Percentiles rank a stretch among this genome's conserved stretches.
Evolutionary conservation across 129 eudicot species (phyloP).

Genomic region (Escallonia rubra): DNA sequence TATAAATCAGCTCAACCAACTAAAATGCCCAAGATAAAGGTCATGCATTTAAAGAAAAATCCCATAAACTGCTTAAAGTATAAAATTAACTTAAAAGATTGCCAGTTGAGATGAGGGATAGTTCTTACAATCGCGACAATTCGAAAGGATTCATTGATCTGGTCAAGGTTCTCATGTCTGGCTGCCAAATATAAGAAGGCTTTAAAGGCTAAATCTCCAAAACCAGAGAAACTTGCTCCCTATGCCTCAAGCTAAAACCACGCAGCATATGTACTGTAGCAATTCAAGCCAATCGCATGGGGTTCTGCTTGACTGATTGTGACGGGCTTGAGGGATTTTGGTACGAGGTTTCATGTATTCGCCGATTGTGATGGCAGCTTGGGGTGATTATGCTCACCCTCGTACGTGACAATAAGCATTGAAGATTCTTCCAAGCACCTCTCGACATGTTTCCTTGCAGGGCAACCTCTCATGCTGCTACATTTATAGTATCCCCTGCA

Average conservation of each 20-base stretch:
- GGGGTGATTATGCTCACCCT: conserved; percentile 95
- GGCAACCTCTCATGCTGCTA: conserved; percentile 98
- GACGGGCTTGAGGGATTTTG: conserved; percentile 6
- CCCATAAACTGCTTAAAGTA: conserved; percentile 2
- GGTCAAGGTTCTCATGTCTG: background rate
- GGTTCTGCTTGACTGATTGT: background rate
- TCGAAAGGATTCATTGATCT: conserved; percentile 7
- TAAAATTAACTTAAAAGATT: background rate
- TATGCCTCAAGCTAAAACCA: conserved; percentile 18
- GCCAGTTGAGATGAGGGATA: conserved; percentile 7
- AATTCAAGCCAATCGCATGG: conserved; percentile 12
- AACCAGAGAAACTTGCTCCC: conserved; percentile 15
- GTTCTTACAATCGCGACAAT: conserved; percentile 5
- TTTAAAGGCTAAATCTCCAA: conserved; percentile 10
- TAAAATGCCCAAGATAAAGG: conserved; percentile 1
- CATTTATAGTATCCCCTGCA: conserved; percentile 99
- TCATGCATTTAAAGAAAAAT: background rate
- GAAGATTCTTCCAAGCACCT: conserved; percentile 86
- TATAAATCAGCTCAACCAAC: conserved; percentile 8
- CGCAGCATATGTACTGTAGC: conserved; percentile 28
- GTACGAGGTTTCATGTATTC: conserved; percentile 36
- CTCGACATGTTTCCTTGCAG: conserved; percentile 97
- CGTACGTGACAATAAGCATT: conserved; percentile 94
- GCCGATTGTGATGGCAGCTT: conserved; percentile 74
- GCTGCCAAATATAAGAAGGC: conserved; percentile 3